These are phyloP conservation scores for Lachnellula subtilissima DNA, from an alignment of 2,329 filamentous ascomycete species.

Conservation along the genomic window DNA sequence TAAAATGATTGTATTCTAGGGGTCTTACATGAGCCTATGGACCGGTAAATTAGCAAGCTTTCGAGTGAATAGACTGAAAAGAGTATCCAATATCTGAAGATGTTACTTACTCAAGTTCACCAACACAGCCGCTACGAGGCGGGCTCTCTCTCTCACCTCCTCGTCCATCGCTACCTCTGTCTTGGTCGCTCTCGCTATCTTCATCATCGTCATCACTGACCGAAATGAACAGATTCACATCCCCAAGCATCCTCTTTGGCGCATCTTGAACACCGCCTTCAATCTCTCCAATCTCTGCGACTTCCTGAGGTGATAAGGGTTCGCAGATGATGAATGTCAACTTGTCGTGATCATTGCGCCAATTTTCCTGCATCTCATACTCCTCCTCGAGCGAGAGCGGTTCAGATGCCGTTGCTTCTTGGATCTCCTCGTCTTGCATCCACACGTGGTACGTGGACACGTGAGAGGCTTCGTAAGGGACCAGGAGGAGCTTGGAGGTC, in stretches of 20 bases:
- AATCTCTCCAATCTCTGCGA: neutral
- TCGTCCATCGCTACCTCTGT: neutral
- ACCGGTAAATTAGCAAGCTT: too few relatives aligned
- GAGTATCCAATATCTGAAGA: too few relatives aligned
- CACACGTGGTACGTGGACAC: constrained; percentile 80
- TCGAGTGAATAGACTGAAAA: too few relatives aligned
- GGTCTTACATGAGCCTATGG: too few relatives aligned
- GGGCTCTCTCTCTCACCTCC: constrained; percentile 1
- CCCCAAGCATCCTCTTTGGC: constrained; percentile 59
- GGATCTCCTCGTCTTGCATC: constrained; percentile 74
- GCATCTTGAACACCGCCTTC: constrained; percentile 42
- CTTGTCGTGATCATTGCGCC: constrained; percentile 79
- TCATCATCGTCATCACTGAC: constrained; percentile 44
- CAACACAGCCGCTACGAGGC: constrained; percentile 38
- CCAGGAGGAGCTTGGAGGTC: constrained; percentile 63
- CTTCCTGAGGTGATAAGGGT: neutral
- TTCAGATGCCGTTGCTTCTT: constrained; percentile 81
- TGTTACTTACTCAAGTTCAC: constrained; percentile 59
- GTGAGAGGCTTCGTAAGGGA: constrained; percentile 79
- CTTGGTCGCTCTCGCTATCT: neutral
- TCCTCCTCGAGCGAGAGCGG: constrained; percentile 75
- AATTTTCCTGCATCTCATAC: constrained; percentile 84
- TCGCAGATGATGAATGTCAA: constrained; percentile 82
- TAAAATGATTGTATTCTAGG: too few relatives aligned
- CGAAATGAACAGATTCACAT: constrained; percentile 77